A percentile compares a stretch with the other conserved stretches of the same genome.
These are phyloP conservation scores for Tilletia setariae DNA, from an alignment of 1,284 basidiomycete genomes.

Conservation along the genomic window DNA sequence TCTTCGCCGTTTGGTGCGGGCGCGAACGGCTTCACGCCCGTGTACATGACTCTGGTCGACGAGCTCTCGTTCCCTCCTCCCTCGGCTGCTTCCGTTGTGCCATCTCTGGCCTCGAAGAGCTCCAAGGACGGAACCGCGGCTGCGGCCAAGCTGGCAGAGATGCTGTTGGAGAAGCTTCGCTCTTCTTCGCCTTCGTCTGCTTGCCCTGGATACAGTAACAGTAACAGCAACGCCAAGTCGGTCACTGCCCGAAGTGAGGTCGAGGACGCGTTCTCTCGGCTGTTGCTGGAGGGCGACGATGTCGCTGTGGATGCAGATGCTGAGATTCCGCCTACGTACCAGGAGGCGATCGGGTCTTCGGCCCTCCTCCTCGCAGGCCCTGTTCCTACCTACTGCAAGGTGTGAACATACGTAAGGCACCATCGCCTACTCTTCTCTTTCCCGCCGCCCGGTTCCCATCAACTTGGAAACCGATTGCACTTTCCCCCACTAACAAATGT, in stretches of 20 bases:
- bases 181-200: neutral
- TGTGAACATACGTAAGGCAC: neutral
- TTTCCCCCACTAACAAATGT: neutral
- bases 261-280: slow-evolving; percentile 2
- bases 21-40: slow-evolving; percentile 1
- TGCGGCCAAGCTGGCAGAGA: slow-evolving; percentile 11
- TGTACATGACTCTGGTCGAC: slow-evolving; percentile 8
- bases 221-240: neutral
- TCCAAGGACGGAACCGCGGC: neutral
- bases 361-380: neutral
- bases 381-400: neutral
- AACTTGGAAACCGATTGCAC: neutral
- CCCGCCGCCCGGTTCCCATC: neutral
- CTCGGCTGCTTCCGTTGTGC: neutral
- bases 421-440: neutral
- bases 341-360: neutral
- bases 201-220: neutral
- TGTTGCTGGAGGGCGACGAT: neutral
- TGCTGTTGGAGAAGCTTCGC: neutral
- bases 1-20: slow-evolving; percentile 8
- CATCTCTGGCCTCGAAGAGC: neutral
- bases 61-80: neutral
- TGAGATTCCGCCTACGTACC: neutral
- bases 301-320: neutral
- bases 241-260: slow-evolving; percentile 6